Evolutionary conservation across 1,139 yeast species (phyloP).

Genomic region (Candida dubliniensis): DNA sequence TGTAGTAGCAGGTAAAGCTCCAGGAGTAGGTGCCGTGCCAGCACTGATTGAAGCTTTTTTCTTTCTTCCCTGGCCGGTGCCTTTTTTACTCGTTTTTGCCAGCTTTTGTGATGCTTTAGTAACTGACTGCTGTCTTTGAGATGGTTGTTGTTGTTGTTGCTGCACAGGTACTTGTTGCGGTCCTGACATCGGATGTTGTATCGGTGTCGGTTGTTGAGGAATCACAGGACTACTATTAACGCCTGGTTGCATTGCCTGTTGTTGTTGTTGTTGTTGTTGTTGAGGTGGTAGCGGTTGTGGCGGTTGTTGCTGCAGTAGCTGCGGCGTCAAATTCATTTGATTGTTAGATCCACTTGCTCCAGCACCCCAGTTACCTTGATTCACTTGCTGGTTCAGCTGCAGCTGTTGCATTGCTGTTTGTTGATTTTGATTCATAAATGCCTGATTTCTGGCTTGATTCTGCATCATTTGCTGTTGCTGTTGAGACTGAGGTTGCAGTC

Average conservation of each 20-base stretch:
- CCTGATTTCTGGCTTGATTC: constrained; percentile 24
- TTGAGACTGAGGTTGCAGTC: constrained; percentile 3
- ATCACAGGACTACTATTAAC: constrained; percentile 26
- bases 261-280: constrained; percentile 15
- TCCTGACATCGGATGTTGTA: constrained; percentile 15
- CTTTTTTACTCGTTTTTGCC: constrained; percentile 8
- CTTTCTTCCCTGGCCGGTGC: constrained; percentile 20
- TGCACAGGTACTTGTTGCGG: constrained; percentile 15
- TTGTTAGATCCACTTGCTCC: background rate
- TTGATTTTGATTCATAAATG: constrained; percentile 13
- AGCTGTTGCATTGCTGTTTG: constrained; percentile 11
- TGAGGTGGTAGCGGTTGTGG: constrained; percentile 12
- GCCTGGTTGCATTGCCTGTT: constrained; percentile 7
- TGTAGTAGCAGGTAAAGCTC: constrained; percentile 31
- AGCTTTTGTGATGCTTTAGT: constrained; percentile 15
- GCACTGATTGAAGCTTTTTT: constrained; percentile 28
- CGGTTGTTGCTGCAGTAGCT: constrained; percentile 2
- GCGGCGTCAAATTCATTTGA: background rate
- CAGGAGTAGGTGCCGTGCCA: constrained; percentile 16
- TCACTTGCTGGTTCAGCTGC: constrained; percentile 7
- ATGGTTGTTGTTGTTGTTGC: constrained; percentile 11
- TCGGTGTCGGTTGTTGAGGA: constrained; percentile 25
- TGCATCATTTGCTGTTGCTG: constrained; percentile 8
- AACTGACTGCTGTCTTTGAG: constrained; percentile 15
- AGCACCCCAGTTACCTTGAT: too few species aligned